Conservation (phyloP, 2,329 filamentous ascomycete species). For the Dendryphion nanum region DNA sequence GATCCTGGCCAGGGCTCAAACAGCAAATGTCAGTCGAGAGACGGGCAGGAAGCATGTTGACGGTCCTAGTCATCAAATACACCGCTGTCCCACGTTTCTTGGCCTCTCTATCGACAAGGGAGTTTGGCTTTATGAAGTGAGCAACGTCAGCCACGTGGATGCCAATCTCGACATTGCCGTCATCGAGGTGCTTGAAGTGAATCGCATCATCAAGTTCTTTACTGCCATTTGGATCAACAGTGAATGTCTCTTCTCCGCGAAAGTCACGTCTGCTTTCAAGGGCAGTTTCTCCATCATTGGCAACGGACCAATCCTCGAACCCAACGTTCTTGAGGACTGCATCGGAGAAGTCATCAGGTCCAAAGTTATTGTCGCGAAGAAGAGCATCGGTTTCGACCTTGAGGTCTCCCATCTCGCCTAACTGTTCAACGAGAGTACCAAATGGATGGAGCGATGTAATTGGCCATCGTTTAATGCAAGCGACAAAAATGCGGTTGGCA, state of each 20-base stretch:
- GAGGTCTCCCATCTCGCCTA: slow-evolving; percentile 94
- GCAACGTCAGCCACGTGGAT: slow-evolving; percentile 93
- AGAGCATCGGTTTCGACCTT: slow-evolving; percentile 98
- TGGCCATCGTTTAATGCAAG: slow-evolving; percentile 98
- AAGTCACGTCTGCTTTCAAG: slow-evolving; percentile 82
- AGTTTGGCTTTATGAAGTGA: slow-evolving; percentile 95
- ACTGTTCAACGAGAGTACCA: slow-evolving; percentile 93
- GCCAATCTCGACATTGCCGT: slow-evolving; percentile 90
- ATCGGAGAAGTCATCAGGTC: slow-evolving; percentile 95
- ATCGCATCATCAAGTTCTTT: slow-evolving; percentile 89
- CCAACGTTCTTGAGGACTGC: slow-evolving; percentile 91
- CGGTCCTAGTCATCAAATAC: slow-evolving; percentile 87
- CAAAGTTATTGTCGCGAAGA: slow-evolving; percentile 97
- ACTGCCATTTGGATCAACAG: slow-evolving; percentile 84
- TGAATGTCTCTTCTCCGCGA: slow-evolving; percentile 84
- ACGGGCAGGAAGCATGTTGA: slow-evolving; percentile 81
- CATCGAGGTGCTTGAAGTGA: slow-evolving; percentile 79
- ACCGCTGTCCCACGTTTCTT: slow-evolving; percentile 97
- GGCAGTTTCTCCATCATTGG: slow-evolving; percentile 74
- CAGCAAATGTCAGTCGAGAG: slow-evolving; percentile 86
- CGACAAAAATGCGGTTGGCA: slow-evolving; percentile 95
- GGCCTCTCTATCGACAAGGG: slow-evolving; percentile 91
- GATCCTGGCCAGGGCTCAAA: slow-evolving; percentile 79
- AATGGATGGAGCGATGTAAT: slow-evolving; percentile 99
- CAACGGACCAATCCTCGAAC: slow-evolving; percentile 85